Evolutionary conservation across 306 rosid species (phyloP), one percentile per base, ranked within the genome.

Genomic region (Trifolium repens): DNA sequence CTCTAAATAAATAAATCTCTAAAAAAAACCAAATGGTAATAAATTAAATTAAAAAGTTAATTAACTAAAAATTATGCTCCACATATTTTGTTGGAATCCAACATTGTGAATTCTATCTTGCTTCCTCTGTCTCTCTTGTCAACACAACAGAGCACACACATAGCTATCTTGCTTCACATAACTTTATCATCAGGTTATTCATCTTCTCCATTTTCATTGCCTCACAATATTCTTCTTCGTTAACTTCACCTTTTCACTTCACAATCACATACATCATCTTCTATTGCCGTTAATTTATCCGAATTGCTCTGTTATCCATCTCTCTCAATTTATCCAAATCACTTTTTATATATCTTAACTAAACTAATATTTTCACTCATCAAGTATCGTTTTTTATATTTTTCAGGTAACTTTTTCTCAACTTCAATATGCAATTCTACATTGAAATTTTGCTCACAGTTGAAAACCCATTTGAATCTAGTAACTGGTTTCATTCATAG

Each of bases 161-260:
- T 4, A 32, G 35, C 35, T 26, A 26, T 26, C 30, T 26, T 26
- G 30, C 30, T 1, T 2, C 30, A 27, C 30, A 27, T 27, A 27
- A 27, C 30, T 27, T 27, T 27, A 27, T 27, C 30, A 27, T 2
- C 60, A 53, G 63, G 63, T 58, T 58, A 57, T 24, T 60, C 42
- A 30, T 60, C 67, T 32, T 61, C 67, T 61, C 42, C 43, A 61
- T 32, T 61, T 30, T 5, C 66, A 30, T 60, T 60, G 10, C 12
- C 22, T 30, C 22, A 30, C 17, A 14, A 30, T 26, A 30, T 4
- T 60, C 13, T 46, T 30, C 76, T 72, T 57, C 54, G 9, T 3
- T 73, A n/a, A 7, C 60, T 30, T 58, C 34, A 62, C 30, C 61
- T 8, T 60, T 43, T 30, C 66, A 60, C 42, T 60, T 60, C 66